Base-by-base conservation (phyloP, 345 rosid species). In the Ceriops zippeliana region DNA sequence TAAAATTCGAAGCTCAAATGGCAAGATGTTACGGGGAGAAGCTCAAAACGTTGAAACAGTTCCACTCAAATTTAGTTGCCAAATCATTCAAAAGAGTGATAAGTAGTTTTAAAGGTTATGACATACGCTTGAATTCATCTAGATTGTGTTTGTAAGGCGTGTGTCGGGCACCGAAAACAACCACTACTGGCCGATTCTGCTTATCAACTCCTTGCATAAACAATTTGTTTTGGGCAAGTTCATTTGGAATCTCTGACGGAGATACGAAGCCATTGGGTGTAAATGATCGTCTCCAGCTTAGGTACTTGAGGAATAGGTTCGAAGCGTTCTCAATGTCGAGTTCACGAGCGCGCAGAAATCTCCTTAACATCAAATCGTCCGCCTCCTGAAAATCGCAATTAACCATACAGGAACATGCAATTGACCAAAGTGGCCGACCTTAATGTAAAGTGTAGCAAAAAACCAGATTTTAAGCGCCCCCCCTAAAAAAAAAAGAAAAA, bases 271-370 rank as follows among this genome's bases (percentile, higher is more conserved):
- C 97, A 51, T 83, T 84, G 5, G 96, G 96, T 7, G 88, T 24
- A 49, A 78, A 75, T 21, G 76, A 73, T 75, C 68, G 79, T 71
- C 73, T 89, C 98, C 97, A 93, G 75, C 81, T 83, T 16, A 91
- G 71, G 71, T 83, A 91, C 82, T 89, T 89, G 0, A 89, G 81
- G 57, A 93, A 87, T 52, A 89, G 37, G 68, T 79, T 75, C 2
- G 91, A 85, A 52, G 97, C 97, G 76, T 88, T 93, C 80, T 93
- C 96, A 24, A 93, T 81, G 72, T 93, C 97, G 0, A 84, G 77
- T 67, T 93, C 95, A 34, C 97, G 89, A 66, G 98, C 98, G 21
- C 96, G 75, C 63, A 93, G 76, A 78, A 93, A 93, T 79, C 98
- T 79, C 74, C 97, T 66, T 63, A 93, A 70, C 92, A 80, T 86